Evolutionary conservation across 345 rosid genomes (phyloP).

Genomic region (Clarkia xantiana): DNA sequence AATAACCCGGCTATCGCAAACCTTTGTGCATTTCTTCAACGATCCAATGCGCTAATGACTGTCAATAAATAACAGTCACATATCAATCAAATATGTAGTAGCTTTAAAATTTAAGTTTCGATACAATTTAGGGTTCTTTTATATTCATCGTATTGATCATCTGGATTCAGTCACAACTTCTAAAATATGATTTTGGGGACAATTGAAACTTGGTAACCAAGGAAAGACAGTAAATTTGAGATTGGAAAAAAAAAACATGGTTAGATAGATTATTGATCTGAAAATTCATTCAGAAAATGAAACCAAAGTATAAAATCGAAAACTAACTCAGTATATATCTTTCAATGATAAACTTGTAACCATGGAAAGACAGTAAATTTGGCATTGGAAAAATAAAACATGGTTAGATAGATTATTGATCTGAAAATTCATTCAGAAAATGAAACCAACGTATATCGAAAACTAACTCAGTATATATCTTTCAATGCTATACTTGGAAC

Average conservation of each 20-base stretch:
- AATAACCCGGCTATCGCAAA: too few species aligned
- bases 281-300: neutral
- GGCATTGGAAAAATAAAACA: too few species aligned
- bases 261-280: neutral
- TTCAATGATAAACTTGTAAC: too few species aligned
- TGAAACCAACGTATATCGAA: neutral
- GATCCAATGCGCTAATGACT: conserved; percentile 56
- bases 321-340: too few species aligned
- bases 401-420: neutral
- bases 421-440: neutral
- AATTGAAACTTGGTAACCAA: neutral
- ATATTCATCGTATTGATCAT: too few species aligned
- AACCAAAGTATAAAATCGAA: too few species aligned
- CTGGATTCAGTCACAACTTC: too few species aligned
- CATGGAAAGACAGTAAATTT: too few species aligned
- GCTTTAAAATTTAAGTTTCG: too few species aligned
- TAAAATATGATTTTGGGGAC: neutral
- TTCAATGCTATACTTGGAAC: too few species aligned
- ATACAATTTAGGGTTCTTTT: too few species aligned
- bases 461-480: too few species aligned
- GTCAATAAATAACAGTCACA: conserved; percentile 18
- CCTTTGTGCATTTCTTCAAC: conserved; percentile 20
- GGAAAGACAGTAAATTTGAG: neutral
- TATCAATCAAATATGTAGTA: neutral
- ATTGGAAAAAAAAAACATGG: neutral